A percentile compares a stretch with the other conserved stretches of the same genome.
Conservation (phyloP, 2,329 filamentous ascomycete species). For the Arthrobotrys iridis region DNA sequence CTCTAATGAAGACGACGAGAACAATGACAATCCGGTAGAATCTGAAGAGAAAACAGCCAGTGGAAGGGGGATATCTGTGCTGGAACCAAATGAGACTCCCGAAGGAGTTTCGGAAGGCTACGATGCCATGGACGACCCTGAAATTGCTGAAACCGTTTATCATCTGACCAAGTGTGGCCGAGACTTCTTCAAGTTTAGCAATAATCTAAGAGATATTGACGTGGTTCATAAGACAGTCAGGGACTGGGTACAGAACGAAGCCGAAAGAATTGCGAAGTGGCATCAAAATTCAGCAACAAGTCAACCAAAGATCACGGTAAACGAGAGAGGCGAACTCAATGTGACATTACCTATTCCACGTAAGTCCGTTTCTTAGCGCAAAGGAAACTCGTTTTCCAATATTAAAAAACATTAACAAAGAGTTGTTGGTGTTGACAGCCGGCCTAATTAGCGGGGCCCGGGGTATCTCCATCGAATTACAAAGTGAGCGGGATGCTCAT, state of each 20-base stretch:
- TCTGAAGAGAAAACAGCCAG: neutral
- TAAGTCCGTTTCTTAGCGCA: too few species aligned
- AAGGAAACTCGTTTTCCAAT: too few species aligned
- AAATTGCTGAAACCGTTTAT: constrained; percentile 46
- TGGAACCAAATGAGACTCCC: neutral
- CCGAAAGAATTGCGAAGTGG: constrained; percentile 34
- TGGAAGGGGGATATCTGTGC: neutral
- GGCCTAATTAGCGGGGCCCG: constrained; percentile 32
- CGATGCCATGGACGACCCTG: constrained; percentile 38
- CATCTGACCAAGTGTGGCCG: constrained; percentile 36
- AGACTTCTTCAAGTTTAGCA: constrained; percentile 49
- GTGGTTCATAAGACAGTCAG: constrained; percentile 48
- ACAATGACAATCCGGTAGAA: neutral
- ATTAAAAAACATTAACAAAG: too few species aligned
- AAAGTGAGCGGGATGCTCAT: constrained; percentile 39
- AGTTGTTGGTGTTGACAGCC: neutral
- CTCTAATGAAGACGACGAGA: neutral
- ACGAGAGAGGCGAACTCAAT: constrained; percentile 36
- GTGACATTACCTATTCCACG: constrained; percentile 35
- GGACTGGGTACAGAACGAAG: constrained; percentile 52
- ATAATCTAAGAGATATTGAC: constrained; percentile 35
- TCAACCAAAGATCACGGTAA: constrained; percentile 16
- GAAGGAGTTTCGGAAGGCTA: neutral
- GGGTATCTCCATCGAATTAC: constrained; percentile 30
- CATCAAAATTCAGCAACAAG: constrained; percentile 22